A percentile compares a stretch with the other conserved stretches of the same genome.
phyloP scores from a whole-genome alignment of 805 yeast species.

The Metschnikowia santaceciliae region DNA sequence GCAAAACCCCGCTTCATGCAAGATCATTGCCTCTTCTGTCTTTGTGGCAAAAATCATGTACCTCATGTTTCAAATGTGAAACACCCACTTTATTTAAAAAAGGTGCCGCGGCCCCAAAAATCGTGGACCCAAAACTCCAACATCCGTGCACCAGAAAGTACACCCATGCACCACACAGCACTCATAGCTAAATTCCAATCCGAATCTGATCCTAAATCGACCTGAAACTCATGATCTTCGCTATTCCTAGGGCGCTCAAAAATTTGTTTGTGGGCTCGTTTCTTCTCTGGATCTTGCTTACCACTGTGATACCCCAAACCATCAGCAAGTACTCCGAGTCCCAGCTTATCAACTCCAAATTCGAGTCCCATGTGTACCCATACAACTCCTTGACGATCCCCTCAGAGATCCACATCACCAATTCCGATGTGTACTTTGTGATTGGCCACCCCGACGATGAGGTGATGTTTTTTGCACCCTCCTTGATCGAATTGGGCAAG shows the following conservation, averaged over 20 bases:
- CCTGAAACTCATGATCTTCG: slow-evolving; percentile 7
- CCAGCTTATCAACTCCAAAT: slow-evolving; percentile 26
- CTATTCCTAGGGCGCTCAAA: slow-evolving; percentile 8
- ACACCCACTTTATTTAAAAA: background rate
- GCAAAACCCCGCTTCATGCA: background rate
- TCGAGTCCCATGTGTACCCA: slow-evolving; percentile 26
- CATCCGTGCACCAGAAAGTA: background rate
- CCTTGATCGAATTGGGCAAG: slow-evolving; percentile 50
- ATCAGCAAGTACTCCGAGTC: slow-evolving; percentile 26
- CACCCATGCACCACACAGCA: background rate
- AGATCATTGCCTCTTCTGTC: background rate
- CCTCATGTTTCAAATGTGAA: background rate
- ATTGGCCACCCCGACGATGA: slow-evolving; percentile 99
- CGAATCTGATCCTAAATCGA: background rate
- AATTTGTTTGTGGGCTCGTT: slow-evolving; percentile 24
- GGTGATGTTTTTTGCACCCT: slow-evolving; percentile 93
- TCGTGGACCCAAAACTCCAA: background rate
- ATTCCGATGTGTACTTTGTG: slow-evolving; percentile 46
- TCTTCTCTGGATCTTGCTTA: slow-evolving; percentile 34
- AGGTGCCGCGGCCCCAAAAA: background rate
- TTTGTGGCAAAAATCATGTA: background rate
- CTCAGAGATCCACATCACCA: slow-evolving; percentile 28
- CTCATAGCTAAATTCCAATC: background rate
- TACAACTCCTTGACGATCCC: slow-evolving; percentile 36
- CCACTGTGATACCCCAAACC: slow-evolving; percentile 40